phyloP scores from a whole-genome alignment of 768 basidiomycete species.

The Termitomyces sp. region DNA sequence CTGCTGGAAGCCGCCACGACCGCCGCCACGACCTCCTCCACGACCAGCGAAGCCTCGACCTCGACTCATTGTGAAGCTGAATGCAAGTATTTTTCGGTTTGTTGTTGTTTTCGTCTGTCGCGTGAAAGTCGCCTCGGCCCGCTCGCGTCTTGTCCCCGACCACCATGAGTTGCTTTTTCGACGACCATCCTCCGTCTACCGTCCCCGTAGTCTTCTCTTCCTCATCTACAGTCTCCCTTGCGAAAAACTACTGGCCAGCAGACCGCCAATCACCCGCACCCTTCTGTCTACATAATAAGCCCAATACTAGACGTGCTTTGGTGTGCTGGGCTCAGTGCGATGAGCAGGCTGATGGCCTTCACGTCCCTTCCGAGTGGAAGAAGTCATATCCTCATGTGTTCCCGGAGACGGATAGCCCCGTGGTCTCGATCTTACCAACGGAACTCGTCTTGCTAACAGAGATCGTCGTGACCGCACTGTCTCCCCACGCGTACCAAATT shows the following conservation, averaged over 20 bases:
- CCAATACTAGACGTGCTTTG: constrained; percentile 11
- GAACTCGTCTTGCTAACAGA: constrained; percentile 41
- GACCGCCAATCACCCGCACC: constrained; percentile 9
- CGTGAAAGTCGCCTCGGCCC: constrained; percentile 5
- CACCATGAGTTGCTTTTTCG: constrained; percentile 28
- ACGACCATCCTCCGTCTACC: constrained; percentile 16
- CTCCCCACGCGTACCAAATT: constrained; percentile 42
- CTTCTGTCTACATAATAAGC: constrained; percentile 11
- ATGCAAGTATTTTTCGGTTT: constrained; percentile 12
- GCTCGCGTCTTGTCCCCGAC: constrained; percentile 5
- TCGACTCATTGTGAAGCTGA: constrained; percentile 11
- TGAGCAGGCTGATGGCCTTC: constrained; percentile 31
- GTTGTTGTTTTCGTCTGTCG: constrained; percentile 10
- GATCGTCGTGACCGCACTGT: constrained; percentile 49
- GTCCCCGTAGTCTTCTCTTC: constrained; percentile 24
- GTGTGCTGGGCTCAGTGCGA: constrained; percentile 30
- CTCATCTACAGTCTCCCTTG: constrained; percentile 24
- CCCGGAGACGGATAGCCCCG: constrained; percentile 3
- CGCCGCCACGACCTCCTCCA: constrained; percentile 60
- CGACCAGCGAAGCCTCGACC: constrained; percentile 46
- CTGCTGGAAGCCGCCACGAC: constrained; percentile 69
- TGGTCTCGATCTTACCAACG: constrained; percentile 20
- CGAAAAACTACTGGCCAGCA: constrained; percentile 28
- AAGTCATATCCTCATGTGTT: constrained; percentile 33
- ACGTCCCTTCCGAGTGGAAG: constrained; percentile 41